Base-by-base conservation (phyloP, 2,329 filamentous ascomycete species). In the Trichoderma gracile region DNA sequence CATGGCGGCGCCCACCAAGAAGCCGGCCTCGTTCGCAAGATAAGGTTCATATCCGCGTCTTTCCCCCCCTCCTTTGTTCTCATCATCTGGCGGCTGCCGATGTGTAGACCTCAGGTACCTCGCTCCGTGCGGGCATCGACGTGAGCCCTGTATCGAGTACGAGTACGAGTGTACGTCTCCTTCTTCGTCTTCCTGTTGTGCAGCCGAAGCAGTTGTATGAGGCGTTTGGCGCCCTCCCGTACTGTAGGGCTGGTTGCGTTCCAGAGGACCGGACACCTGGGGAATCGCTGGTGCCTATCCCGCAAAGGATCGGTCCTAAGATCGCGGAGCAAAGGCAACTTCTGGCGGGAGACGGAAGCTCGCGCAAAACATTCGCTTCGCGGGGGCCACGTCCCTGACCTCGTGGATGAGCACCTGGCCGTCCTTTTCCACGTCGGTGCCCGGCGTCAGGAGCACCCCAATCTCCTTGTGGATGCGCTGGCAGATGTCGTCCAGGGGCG, bases 361-460 rank as follows among this genome's bases (percentile, higher is more conserved):
- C 33, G 92, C 94, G 76, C 95, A 98, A 77, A 94, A 98, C 93
- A 97, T 97, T 73, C 90, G 86, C 82, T 99, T 99, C 73, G 92
- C 89, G 5, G 95, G 95, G 65, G 93, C 91, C 63, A 99, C 95
- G 69, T 96, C 88, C 68, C 95, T 84, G 40, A 98, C 92, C 65
- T 90, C 86, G 66, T 86, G 78, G 67, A 92, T 85, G 0, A 79
- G 79, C 43, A 86, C 78, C 70, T 85, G 78, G 6, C 80, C 78
- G 54, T 81, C 78, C 30, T 75, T 74, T 61, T 81, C 79, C 27
- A 77, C 76, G 64, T 85, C 79, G n/a, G n/a, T n/a, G 14, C 79
- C 82, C 12, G 78, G 74, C 63, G 70, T 73, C 57, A 82, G 73
- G 66, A 72, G 67, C 47, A 78, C 71, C 12, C 78, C 79, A 68